These are phyloP conservation scores for Ceratocystis eucalypticola DNA, from an alignment of 2,329 filamentous ascomycete genomes.

Conservation along the genomic window DNA sequence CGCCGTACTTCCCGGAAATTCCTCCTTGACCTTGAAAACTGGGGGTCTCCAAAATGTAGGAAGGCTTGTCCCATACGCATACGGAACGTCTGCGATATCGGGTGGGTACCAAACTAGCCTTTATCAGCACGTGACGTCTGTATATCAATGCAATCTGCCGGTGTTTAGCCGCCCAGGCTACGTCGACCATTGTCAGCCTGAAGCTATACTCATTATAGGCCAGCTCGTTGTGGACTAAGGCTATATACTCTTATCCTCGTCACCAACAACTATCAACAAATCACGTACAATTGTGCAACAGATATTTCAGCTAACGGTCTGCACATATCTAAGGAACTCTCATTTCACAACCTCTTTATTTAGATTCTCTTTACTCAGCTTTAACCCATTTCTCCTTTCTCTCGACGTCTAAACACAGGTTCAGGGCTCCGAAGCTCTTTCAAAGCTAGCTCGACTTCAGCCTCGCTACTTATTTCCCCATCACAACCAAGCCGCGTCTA, in stretches of 20 bases:
- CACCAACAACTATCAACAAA: background rate
- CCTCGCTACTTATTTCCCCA: slow-evolving; percentile 7
- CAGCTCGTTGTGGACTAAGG: background rate
- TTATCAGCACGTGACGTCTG: background rate
- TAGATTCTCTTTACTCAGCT: background rate
- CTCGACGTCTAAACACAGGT: background rate
- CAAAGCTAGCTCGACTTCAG: slow-evolving; percentile 5
- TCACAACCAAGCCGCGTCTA: background rate
- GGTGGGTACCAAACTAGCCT: background rate
- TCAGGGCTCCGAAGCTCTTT: background rate
- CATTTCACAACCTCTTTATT: background rate
- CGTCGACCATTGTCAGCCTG: slow-evolving; percentile 19
- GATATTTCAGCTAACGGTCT: background rate
- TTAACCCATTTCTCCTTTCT: background rate
- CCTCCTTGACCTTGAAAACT: background rate
- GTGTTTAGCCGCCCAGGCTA: slow-evolving; percentile 14
- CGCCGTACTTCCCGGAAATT: slow-evolving; percentile 2
- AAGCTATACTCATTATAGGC: slow-evolving; percentile 13
- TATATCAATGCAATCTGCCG: background rate
- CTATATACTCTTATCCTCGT: background rate
- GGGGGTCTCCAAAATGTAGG: background rate
- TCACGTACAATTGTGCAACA: background rate
- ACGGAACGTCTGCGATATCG: background rate
- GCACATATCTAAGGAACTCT: background rate
- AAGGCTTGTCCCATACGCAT: background rate